phyloP scores from a whole-genome alignment of 1,139 yeast genomes.

The Tardiomyces digboiensis region DNA sequence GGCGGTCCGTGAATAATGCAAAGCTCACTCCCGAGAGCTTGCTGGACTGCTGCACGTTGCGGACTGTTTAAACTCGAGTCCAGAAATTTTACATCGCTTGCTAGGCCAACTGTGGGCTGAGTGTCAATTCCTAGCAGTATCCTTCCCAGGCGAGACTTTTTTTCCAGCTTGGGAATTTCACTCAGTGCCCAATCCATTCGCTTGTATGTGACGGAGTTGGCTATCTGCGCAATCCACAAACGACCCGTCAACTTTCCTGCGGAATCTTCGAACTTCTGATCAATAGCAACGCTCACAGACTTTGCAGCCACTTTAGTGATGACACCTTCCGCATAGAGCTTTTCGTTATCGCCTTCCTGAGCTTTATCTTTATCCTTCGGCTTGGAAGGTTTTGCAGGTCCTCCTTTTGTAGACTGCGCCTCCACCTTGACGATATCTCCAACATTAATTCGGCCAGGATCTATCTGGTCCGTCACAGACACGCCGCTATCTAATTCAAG shows the following conservation, averaged over 20 bases:
- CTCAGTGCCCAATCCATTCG: slow-evolving; percentile 77
- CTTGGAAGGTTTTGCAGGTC: neutral
- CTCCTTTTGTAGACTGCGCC: slow-evolving; percentile 11
- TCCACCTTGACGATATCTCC: slow-evolving; percentile 55
- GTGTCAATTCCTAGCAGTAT: slow-evolving; percentile 19
- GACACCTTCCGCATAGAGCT: slow-evolving; percentile 46
- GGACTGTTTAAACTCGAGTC: slow-evolving; percentile 55
- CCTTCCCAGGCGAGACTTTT: slow-evolving; percentile 14
- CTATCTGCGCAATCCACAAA: slow-evolving; percentile 30
- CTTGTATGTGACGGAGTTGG: slow-evolving; percentile 38
- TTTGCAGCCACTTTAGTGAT: slow-evolving; percentile 40
- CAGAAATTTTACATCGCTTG: slow-evolving; percentile 25
- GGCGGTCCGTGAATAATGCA: slow-evolving; percentile 71
- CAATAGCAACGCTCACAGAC: slow-evolving; percentile 50
- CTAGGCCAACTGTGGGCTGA: slow-evolving; percentile 9
- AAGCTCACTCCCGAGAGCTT: slow-evolving; percentile 39
- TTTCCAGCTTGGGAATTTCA: slow-evolving; percentile 32
- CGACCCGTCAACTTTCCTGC: slow-evolving; percentile 20
- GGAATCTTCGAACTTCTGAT: slow-evolving; percentile 37
- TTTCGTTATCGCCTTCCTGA: slow-evolving; percentile 19
- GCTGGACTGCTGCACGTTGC: slow-evolving; percentile 56
- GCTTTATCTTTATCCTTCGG: slow-evolving; percentile 9
- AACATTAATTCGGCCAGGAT: slow-evolving; percentile 50
- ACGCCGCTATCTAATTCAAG: slow-evolving; percentile 52
- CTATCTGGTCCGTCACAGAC: slow-evolving; percentile 32